Evolutionary conservation across 2,329 filamentous ascomycete species (phyloP).

Genomic region (Penicillium digitatum): DNA sequence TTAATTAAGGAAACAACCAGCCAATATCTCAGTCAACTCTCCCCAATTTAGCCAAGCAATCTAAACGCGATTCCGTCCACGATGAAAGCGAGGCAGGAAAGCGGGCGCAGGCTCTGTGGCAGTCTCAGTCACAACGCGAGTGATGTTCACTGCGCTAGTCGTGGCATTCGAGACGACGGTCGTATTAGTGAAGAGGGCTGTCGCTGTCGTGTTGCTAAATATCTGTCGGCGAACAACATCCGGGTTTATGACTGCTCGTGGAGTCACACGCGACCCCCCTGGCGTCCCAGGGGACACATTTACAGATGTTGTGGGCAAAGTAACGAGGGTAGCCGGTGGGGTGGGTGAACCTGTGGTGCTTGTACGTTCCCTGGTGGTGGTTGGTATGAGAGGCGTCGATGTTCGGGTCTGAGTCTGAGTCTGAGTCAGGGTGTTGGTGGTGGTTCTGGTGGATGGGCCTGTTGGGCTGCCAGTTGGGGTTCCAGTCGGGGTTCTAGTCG

Average conservation of each 20-base stretch:
- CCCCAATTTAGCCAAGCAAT: neutral
- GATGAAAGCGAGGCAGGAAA: slow-evolving; percentile 6
- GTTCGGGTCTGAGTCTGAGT: neutral
- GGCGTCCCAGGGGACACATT: neutral
- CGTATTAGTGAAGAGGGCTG: neutral
- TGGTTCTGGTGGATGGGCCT: neutral
- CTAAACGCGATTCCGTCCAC: slow-evolving; percentile 3
- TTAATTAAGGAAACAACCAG: neutral
- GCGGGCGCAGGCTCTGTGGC: neutral
- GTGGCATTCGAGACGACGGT: neutral
- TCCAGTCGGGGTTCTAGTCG: no score
- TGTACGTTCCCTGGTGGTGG: neutral
- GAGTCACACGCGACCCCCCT: neutral
- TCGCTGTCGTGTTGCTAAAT: neutral
- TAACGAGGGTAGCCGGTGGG: neutral
- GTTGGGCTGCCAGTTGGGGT: neutral
- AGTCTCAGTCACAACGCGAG: neutral
- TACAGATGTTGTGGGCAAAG: neutral
- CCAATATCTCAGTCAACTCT: neutral
- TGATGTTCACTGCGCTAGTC: neutral
- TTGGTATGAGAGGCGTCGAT: slow-evolving; percentile 4
- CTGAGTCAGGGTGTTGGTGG: neutral
- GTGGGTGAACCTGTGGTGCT: neutral
- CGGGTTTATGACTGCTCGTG: neutral
- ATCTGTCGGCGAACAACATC: slow-evolving; percentile 1